These are phyloP conservation scores for Vigna radiata DNA, from an alignment of 306 rosid species.

Conservation along the genomic window DNA sequence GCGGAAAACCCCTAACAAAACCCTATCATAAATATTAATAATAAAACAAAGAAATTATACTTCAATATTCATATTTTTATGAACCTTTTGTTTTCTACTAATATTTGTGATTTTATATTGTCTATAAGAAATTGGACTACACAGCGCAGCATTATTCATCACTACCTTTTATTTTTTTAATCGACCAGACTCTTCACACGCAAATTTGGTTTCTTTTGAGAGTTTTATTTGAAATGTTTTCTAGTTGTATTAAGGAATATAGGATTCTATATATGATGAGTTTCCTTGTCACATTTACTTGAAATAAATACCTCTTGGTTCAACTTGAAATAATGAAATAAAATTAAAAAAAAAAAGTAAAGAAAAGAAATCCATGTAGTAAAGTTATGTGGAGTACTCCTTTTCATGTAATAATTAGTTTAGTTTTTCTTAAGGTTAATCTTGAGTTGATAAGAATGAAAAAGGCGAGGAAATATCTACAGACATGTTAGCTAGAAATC, in stretches of 20 bases:
- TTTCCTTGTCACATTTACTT: slow-evolving; percentile 13
- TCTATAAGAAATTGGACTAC: slow-evolving; percentile 31
- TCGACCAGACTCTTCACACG: slow-evolving; percentile 5
- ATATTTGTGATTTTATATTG: slow-evolving; percentile 35
- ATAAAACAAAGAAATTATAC: too few relatives aligned
- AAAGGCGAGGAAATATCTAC: too few relatives aligned
- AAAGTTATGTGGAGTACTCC: too few relatives aligned
- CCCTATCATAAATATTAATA: too few relatives aligned
- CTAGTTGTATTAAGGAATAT: slow-evolving; percentile 31
- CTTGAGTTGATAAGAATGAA: too few relatives aligned
- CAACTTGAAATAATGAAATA: background rate
- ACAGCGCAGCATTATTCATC: background rate
- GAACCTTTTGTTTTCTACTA: slow-evolving; percentile 9
- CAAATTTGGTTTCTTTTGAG: slow-evolving; percentile 32
- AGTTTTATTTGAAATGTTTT: slow-evolving; percentile 35
- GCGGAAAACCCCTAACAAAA: too few relatives aligned
- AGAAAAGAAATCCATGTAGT: too few relatives aligned
- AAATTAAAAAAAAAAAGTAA: too few relatives aligned
- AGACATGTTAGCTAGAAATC: too few relatives aligned
- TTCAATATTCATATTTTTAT: slow-evolving; percentile 16
- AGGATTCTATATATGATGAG: slow-evolving; percentile 16
- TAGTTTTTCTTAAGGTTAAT: too few relatives aligned
- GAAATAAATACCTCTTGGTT: slow-evolving; percentile 14
- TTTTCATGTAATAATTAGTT: too few relatives aligned
- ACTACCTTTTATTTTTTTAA: slow-evolving; percentile 14